phyloP scores from a whole-genome alignment of 2,329 filamentous ascomycete genomes.

The Seiridium unicorne region DNA sequence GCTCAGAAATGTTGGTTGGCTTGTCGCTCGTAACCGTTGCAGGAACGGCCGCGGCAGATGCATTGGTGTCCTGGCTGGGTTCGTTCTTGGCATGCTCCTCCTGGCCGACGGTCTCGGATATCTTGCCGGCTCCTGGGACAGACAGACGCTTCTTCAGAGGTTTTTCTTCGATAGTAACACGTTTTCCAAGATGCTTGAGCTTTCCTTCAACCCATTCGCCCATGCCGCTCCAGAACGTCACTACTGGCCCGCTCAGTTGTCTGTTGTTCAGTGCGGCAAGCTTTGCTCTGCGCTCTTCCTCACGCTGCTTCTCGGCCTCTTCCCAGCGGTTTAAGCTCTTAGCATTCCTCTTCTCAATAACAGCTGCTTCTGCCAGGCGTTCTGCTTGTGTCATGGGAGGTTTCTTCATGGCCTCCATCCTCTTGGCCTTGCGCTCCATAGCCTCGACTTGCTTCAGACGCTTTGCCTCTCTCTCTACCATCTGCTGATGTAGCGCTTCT shows the following conservation, averaged over 20 bases:
- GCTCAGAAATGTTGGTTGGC: not conserved
- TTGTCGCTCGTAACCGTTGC: not conserved
- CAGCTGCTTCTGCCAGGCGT: constrained; percentile 75
- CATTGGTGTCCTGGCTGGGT: not conserved
- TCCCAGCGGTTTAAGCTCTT: constrained; percentile 95
- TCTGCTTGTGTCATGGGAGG: constrained; percentile 85
- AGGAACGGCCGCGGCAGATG: not conserved
- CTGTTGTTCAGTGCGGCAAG: constrained; percentile 86
- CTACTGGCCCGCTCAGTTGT: constrained; percentile 82
- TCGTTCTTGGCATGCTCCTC: constrained; percentile 27
- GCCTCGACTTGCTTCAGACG: constrained; percentile 67
- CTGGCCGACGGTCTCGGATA: constrained; percentile 11
- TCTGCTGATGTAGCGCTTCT: constrained; percentile 65
- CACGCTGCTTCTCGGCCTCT: constrained; percentile 83
- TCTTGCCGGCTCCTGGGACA: constrained; percentile 16
- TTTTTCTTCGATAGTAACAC: constrained; percentile 61
- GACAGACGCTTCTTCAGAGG: constrained; percentile 48
- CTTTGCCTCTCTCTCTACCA: constrained; percentile 70
- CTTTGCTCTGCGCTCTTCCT: constrained; percentile 78
- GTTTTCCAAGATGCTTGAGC: constrained; percentile 67
- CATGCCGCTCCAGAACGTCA: constrained; percentile 92
- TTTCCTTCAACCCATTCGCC: constrained; percentile 78
- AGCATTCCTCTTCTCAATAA: constrained; percentile 81
- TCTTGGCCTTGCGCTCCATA: constrained; percentile 68
- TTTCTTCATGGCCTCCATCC: constrained; percentile 71